Percentiles rank a stretch among this genome's conserved stretches.
Conservation (phyloP, 345 rosid genomes). For the Noccaea bulbosa region DNA sequence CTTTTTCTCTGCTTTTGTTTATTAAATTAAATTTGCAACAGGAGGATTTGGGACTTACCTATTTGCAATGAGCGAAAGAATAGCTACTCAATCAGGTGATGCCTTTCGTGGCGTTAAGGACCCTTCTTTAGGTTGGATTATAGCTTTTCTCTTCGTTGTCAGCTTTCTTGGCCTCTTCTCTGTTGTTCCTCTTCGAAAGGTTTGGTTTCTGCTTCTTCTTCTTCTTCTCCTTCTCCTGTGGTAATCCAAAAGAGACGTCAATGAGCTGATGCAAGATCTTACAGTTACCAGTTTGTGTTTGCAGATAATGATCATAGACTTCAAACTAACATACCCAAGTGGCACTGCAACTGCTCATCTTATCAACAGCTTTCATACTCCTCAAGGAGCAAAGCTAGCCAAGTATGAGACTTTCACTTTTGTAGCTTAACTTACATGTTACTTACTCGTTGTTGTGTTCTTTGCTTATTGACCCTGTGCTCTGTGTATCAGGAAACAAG, state of each 20-base stretch:
- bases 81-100: slow-evolving; percentile 64
- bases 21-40: slow-evolving; percentile 25
- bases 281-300: slow-evolving; percentile 10
- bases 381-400: slow-evolving; percentile 87
- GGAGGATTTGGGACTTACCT: slow-evolving; percentile 88
- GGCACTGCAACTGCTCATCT: slow-evolving; percentile 95
- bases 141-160: slow-evolving; percentile 73
- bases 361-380: slow-evolving; percentile 92
- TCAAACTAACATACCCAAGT: slow-evolving; percentile 84
- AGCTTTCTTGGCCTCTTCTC: slow-evolving; percentile 93
- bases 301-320: slow-evolving; percentile 82
- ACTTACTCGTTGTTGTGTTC: background rate
- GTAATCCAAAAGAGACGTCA: background rate
- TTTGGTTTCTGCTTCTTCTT: slow-evolving; percentile 21
- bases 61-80: slow-evolving; percentile 66
- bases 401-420: slow-evolving; percentile 48
- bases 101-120: slow-evolving; percentile 56
- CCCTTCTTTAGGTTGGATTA: slow-evolving; percentile 75
- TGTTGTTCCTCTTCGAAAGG: slow-evolving; percentile 81
- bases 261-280: slow-evolving; percentile 9
- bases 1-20: slow-evolving; percentile 6
- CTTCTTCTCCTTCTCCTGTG: slow-evolving; percentile 3
- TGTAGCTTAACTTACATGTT: background rate
- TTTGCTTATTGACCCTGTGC: slow-evolving; percentile 18
- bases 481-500: slow-evolving; percentile 60